Evolutionary conservation across 164 flowering plant genomes (phyloP), one percentile per base, ranked within the genome.

Genomic region (Dillenia suffruticosa): DNA sequence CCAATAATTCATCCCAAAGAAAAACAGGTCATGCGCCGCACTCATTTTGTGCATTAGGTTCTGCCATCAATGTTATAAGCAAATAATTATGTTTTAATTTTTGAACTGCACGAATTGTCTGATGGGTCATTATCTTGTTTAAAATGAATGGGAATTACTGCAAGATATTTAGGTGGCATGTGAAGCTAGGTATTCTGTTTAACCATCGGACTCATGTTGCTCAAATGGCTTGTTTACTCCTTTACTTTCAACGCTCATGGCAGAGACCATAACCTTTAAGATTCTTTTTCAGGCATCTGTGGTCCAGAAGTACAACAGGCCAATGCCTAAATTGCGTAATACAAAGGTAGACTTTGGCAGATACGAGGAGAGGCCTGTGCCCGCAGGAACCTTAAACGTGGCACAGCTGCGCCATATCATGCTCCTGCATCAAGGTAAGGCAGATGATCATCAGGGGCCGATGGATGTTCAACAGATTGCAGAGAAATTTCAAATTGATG

Each of bases 271-370:
- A 44, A 46, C 54, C 45, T 49, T 50, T 12, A 10, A 19, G 11
- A 9, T 63, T 15, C 13, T 67, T 22, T 54, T 69, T 57, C 86
- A 88, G 98, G 90, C 94, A 40, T 63, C 58, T 13, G 75, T 90
- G 54, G 87, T 81, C 62, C 88, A 87, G 63, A 87, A 53, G 46
- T 81, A 82, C 51, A 72, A 74, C 8, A 74, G 92, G 63, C 97
- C 98, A 40, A 61, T 89, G 86, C 97, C 98, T 48, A 93, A 87
- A 65, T 76, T 86, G 64, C 82, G 97, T 13, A 79, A 77, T 54
- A 82, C 98, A 49, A 81, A 66, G 43, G 70, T 80, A 49, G 96
- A 77, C n/a, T 78, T 82, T 10, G 66, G 78, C 32, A 70, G 77
- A 45, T 79, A 79, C 49, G 94, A 83, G 68, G 83, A 80, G 54